Conservation (phyloP, 179 eudicot species). For the Spergularia azorica region DNA sequence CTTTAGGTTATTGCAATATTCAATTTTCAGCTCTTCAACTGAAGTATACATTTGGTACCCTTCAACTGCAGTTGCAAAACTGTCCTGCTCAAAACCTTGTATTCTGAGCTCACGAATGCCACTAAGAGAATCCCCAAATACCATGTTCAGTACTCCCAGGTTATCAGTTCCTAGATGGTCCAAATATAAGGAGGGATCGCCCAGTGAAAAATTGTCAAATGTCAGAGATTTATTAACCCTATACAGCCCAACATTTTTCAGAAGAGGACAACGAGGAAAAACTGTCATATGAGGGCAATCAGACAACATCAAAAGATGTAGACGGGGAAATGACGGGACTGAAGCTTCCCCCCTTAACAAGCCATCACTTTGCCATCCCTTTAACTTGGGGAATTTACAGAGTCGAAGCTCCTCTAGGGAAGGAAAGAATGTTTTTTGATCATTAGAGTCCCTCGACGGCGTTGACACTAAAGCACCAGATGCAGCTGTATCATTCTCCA, state of each 20-base stretch:
- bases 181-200: neutral
- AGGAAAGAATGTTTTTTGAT: constrained; percentile 16
- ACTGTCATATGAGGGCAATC: neutral
- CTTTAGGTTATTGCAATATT: neutral
- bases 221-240: neutral
- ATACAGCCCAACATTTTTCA: neutral
- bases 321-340: neutral
- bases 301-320: neutral
- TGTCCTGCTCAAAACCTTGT: neutral
- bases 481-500: neutral
- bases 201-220: neutral
- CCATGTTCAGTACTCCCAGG: neutral
- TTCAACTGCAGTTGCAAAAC: neutral
- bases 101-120: neutral
- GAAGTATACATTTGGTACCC: constrained; percentile 1
- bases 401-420: constrained; percentile 17
- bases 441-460: neutral
- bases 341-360: neutral
- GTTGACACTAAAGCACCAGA: too few species aligned
- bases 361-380: constrained; percentile 19
- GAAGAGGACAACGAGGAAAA: constrained; percentile 18
- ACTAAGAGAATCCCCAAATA: neutral
- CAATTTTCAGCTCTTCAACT: neutral
- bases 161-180: neutral
- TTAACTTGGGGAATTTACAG: neutral